A percentile compares a stretch with the other conserved stretches of the same genome.
Evolutionary conservation across 208 protist genomes (phyloP).

Genomic region (Acanthamoeba triangularis): DNA sequence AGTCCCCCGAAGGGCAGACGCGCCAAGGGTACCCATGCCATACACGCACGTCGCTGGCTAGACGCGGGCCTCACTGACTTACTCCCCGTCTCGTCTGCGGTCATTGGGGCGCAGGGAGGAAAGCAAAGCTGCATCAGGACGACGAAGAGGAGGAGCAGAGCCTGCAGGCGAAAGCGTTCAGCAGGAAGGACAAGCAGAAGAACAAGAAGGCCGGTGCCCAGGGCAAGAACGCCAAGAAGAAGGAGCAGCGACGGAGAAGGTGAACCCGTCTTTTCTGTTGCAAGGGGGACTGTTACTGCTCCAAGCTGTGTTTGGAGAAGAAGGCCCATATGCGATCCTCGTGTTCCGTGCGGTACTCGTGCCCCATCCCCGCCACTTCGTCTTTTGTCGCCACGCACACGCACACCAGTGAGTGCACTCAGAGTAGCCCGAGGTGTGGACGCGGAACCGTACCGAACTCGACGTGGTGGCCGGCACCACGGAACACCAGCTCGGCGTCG

Average conservation of each 20-base stretch:
- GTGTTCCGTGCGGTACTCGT: background rate
- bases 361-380: background rate
- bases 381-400: background rate
- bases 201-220: background rate
- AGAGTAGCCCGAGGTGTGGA: background rate
- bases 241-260: constrained; percentile 7
- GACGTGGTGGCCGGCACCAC: constrained; percentile 18
- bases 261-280: background rate
- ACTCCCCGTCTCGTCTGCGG: too few relatives aligned
- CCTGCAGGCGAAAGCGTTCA: background rate
- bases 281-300: background rate
- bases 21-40: too few relatives aligned
- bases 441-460: constrained; percentile 23
- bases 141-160: constrained; percentile 12
- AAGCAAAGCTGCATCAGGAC: background rate
- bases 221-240: constrained; percentile 24
- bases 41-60: too few relatives aligned
- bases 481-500: constrained; percentile 1
- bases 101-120: background rate
- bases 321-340: constrained; percentile 25
- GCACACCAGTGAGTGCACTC: background rate
- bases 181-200: background rate
- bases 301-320: background rate
- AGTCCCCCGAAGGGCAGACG: too few relatives aligned
- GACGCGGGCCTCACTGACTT: too few relatives aligned